Base-by-base conservation (phyloP, 1,284 basidiomycete genomes). In the Cutaneotrichosporon mucoides region DNA sequence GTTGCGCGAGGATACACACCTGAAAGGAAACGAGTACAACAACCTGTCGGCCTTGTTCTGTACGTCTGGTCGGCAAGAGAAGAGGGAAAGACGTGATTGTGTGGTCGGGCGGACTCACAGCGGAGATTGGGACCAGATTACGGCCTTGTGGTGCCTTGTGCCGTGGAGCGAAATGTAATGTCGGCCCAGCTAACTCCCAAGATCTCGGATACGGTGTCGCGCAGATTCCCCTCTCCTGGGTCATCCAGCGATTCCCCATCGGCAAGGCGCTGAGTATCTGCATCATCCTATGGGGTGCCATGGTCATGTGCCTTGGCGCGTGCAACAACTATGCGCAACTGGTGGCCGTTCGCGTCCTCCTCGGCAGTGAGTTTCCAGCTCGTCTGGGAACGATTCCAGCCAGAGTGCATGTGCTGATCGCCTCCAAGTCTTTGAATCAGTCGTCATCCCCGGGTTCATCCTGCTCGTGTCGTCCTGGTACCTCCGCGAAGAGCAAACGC, bases 401-500 rank as follows among this genome's bases (percentile, higher is more conserved):
- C n/a, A n/a, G n/a, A n/a, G n/a, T n/a, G n/a, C n/a, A n/a, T n/a
- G n/a, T n/a, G n/a, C 24, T 24, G 24, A 24, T 24, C 24, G n/a
- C n/a, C 24, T 2, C 24, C 24, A 2, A 24, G 24, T 46, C 11
- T 55, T 59, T 15, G 53, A 59, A 36, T 16, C 53, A 3, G 53
- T 55, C n/a, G 50, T 60, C 8, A 51, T 54, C 12, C 54, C 61
- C 11, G 51, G 61, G 6, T 49, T 71, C 67, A 61, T 66, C n/a
- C 49, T 71, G 40, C 63, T 71, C 50, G 59, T 65, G 12, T 46
- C 68, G 8, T 68, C 70, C 2, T 71, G 70, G 70, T 71, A 70
- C 60, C 67, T 68, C 42, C 59, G 68, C 11, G 33, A 41, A 0
- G 68, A 70, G 52, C 59, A 65, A 43, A 67, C 67, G 1, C 38